Base-by-base conservation (phyloP, 441 rosid species). In the Erysimum cheiri region DNA sequence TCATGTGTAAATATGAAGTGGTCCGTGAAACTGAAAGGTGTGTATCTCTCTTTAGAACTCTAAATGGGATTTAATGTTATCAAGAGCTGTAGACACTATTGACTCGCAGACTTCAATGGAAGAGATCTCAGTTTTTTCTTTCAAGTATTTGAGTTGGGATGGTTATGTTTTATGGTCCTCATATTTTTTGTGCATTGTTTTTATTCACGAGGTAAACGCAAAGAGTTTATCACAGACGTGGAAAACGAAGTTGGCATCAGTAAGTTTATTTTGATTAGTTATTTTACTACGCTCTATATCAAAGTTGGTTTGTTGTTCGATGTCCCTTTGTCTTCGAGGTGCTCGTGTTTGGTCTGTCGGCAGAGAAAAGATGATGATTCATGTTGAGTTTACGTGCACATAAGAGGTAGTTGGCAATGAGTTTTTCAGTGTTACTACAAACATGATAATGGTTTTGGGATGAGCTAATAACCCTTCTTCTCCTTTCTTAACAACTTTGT, bases 171-270 rank as follows among this genome's bases (percentile, higher is more conserved):
- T 36, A 63, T 48, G 22, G 22, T 37, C 59, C 66, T 72, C 52
- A 64, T 64, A 17, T 11, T 4, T 56, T 26, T 28, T 64, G 36
- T 65, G 29, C 35, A 39, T 72, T 72, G 50, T 37, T 55, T 39
- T 56, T 57, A 56, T 47, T 64, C 36, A 47, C 65, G 41, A 72
- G 76, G 76, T 64, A 64, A 72, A 56, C 7, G 15, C 58, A 64
- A 40, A 70, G 65, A 57, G 70, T 57, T 72, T 8, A 36, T 37
- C 71, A 28, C 22, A 56, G 43, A 48, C 49, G 6, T 37, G 71
- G 64, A 13, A 64, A 46, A 44, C 9, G 43, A 64, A 56, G 8
- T 56, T 35, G 22, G 3, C 64, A 64, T 15, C 8, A 55, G 76
- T 72, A 72, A 72, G 76, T 72, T 44, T 56, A 49, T 12, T 13